Conservation (phyloP, 2,329 filamentous ascomycete species). For the Pseudocercospora crystallina region DNA sequence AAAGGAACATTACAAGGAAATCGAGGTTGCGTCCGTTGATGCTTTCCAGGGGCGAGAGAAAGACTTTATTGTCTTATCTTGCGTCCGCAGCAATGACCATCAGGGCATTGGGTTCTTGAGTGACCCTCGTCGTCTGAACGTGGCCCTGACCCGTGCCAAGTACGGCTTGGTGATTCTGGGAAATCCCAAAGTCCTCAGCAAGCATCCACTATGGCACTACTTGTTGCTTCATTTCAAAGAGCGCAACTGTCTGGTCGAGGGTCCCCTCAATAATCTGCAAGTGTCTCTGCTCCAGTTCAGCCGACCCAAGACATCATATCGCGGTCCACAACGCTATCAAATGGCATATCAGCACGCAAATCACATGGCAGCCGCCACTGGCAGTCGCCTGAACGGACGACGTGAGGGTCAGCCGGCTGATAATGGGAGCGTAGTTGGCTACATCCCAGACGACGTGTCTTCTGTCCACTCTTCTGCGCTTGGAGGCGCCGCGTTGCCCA, state of each 20-base stretch:
- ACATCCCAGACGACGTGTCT: conserved; percentile 95
- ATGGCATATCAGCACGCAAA: conserved; percentile 71
- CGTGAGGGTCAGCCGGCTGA: conserved; percentile 59
- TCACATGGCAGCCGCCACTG: conserved; percentile 55
- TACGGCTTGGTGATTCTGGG: conserved; percentile 95
- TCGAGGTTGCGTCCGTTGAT: conserved; percentile 96
- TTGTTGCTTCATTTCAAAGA: conserved; percentile 96
- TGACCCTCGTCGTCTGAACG: conserved; percentile 94
- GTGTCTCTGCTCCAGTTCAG: conserved; percentile 93
- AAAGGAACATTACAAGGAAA: conserved; percentile 98
- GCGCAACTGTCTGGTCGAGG: conserved; percentile 91
- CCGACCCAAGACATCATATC: conserved; percentile 87
- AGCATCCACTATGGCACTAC: conserved; percentile 97
- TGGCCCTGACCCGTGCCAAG: conserved; percentile 93
- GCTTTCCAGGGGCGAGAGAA: conserved; percentile 99
- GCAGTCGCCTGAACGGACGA: conserved; percentile 49
- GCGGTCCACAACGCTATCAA: conserved; percentile 82
- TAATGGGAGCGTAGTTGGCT: conserved; percentile 85
- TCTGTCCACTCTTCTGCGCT: conserved; percentile 93
- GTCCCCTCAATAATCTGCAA: conserved; percentile 92
- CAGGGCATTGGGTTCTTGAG: conserved; percentile 99
- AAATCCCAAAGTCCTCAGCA: conserved; percentile 95
- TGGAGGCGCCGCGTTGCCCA: conserved; percentile 66
- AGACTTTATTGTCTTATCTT: conserved; percentile 97
- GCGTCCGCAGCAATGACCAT: conserved; percentile 97